A percentile compares a stretch with the other conserved stretches of the same genome.
These are phyloP conservation scores for Juglanconis sp. DNA, from an alignment of 2,329 filamentous ascomycete species.

Conservation along the genomic window DNA sequence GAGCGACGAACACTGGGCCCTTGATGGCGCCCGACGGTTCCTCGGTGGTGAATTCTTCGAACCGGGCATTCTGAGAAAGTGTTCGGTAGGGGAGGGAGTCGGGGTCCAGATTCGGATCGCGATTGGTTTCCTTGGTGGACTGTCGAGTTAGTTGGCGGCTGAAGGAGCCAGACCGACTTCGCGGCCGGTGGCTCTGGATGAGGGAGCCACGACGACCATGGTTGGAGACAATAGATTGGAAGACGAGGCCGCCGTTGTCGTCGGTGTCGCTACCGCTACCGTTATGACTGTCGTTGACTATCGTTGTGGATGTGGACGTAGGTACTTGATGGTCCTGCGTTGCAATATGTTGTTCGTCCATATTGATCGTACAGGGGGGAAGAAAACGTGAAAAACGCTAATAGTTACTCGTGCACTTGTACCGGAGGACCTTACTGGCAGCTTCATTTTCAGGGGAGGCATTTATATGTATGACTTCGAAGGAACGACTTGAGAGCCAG, in stretches of 20 bases:
- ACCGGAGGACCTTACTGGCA: background rate
- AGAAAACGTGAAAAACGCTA: background rate
- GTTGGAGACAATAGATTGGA: constrained; percentile 6
- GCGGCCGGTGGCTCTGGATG: background rate
- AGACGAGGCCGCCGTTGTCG: background rate
- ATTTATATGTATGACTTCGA: background rate
- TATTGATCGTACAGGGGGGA: background rate
- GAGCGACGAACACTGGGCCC: constrained; percentile 28
- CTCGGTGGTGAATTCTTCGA: constrained; percentile 66
- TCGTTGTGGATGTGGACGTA: background rate
- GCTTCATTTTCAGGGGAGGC: background rate
- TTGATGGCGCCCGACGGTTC: constrained; percentile 60
- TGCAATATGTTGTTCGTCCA: background rate
- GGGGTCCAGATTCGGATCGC: constrained; percentile 42
- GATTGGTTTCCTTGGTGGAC: constrained; percentile 31
- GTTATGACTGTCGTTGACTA: background rate
- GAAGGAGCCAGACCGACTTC: constrained; percentile 11
- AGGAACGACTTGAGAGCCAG: background rate
- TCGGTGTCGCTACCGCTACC: constrained; percentile 6
- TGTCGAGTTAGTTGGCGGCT: constrained; percentile 11
- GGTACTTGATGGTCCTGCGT: background rate
- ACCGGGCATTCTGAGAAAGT: constrained; percentile 55
- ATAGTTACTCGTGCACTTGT: background rate
- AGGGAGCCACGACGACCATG: constrained; percentile 3
- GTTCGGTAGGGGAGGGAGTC: constrained; percentile 63